phyloP scores from a whole-genome alignment of 2,329 filamentous ascomycete genomes.

The Ceratocystis lukuohia region DNA sequence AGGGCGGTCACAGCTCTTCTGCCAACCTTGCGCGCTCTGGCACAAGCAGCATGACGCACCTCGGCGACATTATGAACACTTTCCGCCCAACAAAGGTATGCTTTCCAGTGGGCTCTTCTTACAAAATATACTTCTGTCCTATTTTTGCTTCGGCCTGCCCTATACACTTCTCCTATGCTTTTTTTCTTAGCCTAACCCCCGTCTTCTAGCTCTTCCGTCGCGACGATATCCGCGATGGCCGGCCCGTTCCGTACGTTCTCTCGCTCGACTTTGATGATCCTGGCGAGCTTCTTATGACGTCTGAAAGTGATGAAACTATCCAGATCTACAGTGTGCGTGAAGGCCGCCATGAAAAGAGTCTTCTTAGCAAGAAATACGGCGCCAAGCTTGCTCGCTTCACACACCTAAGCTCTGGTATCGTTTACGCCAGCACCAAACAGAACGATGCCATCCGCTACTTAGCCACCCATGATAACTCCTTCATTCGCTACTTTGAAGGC shows the following conservation, averaged over 20 bases:
- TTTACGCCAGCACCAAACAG: constrained; percentile 91
- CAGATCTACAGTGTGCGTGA: constrained; percentile 92
- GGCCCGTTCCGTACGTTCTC: constrained; percentile 52
- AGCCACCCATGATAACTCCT: constrained; percentile 88
- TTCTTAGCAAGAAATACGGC: constrained; percentile 93
- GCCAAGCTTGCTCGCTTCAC: constrained; percentile 90
- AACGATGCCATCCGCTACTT: constrained; percentile 80
- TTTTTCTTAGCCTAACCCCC: not conserved
- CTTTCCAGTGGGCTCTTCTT: not conserved
- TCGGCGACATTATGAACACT: constrained; percentile 62
- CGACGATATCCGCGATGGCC: constrained; percentile 40
- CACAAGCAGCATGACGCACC: constrained; percentile 44
- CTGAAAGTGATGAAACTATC: constrained; percentile 86
- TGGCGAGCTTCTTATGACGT: constrained; percentile 81
- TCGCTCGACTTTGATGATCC: constrained; percentile 95
- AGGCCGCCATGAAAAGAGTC: constrained; percentile 73
- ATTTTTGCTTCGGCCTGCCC: not conserved
- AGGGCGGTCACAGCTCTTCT: constrained; percentile 32
- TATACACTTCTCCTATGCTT: not conserved
- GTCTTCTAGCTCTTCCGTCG: constrained; percentile 43
- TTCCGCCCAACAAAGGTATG: constrained; percentile 69
- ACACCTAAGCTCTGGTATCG: constrained; percentile 77
- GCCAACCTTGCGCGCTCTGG: constrained; percentile 40
- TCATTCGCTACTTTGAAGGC: constrained; percentile 89
- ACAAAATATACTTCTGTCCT: too few relatives aligned